Conservation (phyloP, 225 moss, liverwort and hornwort species). For the Anthoceros angustus region DNA sequence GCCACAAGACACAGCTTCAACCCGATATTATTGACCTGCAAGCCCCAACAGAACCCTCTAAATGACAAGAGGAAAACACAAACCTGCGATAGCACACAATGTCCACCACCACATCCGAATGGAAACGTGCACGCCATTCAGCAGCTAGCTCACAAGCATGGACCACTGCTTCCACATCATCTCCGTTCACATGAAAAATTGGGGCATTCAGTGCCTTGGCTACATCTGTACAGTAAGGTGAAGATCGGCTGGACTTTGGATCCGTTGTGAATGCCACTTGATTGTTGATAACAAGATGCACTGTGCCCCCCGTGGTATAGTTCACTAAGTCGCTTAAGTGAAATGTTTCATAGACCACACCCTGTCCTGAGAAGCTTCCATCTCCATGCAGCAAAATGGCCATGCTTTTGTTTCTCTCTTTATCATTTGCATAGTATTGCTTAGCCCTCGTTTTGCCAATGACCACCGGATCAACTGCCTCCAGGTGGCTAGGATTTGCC, state of each 20-base stretch:
- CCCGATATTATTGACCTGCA: no score
- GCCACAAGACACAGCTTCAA: no score
- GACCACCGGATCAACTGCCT: conserved; percentile 73
- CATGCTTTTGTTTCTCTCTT: conserved; percentile 53
- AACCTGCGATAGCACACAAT: conserved; percentile 75
- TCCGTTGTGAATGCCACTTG: conserved; percentile 96
- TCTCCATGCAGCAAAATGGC: conserved; percentile 68
- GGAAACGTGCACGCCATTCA: conserved; percentile 54
- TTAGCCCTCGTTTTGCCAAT: conserved; percentile 82
- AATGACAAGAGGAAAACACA: no score
- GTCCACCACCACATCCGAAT: conserved; percentile 70
- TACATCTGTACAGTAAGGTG: conserved; percentile 82
- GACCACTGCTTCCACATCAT: conserved; percentile 82
- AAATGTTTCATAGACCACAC: conserved; percentile 81
- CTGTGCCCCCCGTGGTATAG: conserved; percentile 69
- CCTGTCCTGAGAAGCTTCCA: conserved; percentile 84
- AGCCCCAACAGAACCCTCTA: no score
- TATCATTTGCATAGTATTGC: conserved; percentile 68
- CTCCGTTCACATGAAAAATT: conserved; percentile 88
- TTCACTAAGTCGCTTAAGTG: conserved; percentile 82
- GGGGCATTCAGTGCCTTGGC: conserved; percentile 74
- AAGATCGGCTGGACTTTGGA: conserved; percentile 79
- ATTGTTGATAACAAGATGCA: conserved; percentile 84
- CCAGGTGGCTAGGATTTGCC: conserved; percentile 88
- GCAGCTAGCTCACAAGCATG: conserved; percentile 75